Evolutionary conservation across 352 stramenopile species (phyloP).

Genomic region (Phytophthora hibernalis): DNA sequence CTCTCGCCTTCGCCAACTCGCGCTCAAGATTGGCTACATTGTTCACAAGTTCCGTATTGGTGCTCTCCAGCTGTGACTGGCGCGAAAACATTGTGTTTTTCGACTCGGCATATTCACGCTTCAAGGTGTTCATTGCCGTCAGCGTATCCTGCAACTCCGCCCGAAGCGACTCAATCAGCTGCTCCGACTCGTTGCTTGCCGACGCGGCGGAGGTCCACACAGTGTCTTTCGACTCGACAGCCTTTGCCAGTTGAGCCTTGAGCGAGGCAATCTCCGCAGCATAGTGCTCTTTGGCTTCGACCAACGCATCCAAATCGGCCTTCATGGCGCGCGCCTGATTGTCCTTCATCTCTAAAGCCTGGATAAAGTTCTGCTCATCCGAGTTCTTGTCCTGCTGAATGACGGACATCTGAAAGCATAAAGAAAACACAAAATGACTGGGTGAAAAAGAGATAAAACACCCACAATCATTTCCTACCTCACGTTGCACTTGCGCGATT

Average conservation of each 20-base stretch:
- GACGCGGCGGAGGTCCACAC: conserved; percentile 74
- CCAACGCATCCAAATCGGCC: conserved; percentile 47
- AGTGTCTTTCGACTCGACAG: conserved; percentile 70
- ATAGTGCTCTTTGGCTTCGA: conserved; percentile 45
- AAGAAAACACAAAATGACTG: conserved; percentile 4
- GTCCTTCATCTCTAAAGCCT: conserved; percentile 80
- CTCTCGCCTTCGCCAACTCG: conserved; percentile 58
- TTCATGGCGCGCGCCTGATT: conserved; percentile 57
- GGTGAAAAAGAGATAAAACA: not conserved
- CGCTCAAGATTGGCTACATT: conserved; percentile 71
- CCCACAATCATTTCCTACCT: conserved; percentile 37
- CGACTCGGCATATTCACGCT: conserved; percentile 67
- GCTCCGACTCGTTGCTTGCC: conserved; percentile 71
- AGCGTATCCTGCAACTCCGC: conserved; percentile 76
- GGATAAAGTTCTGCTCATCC: conserved; percentile 78
- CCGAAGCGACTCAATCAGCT: conserved; percentile 65
- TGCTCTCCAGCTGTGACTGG: conserved; percentile 78
- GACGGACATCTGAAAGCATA: conserved; percentile 41
- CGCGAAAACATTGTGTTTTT: conserved; percentile 78
- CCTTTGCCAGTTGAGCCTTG: conserved; percentile 53
- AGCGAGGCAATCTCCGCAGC: conserved; percentile 50
- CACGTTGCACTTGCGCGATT: conserved; percentile 64
- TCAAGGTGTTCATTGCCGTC: conserved; percentile 58
- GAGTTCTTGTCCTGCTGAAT: conserved; percentile 68
- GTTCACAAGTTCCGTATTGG: conserved; percentile 75